Conservation (phyloP, 768 basidiomycete genomes). For the Floccularia luteovirens region DNA sequence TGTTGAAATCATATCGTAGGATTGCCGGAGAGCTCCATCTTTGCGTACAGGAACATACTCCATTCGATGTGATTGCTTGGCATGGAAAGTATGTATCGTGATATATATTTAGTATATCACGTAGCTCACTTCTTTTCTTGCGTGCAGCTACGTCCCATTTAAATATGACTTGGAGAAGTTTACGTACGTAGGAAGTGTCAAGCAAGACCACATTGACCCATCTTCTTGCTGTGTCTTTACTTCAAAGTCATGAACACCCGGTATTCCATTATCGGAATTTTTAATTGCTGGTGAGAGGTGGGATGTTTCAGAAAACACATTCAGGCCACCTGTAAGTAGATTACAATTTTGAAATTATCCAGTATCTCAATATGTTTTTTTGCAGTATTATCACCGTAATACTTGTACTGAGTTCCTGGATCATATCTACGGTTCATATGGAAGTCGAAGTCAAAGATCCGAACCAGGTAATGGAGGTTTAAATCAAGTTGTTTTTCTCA, state of each 20-base stretch:
- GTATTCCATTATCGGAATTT: constrained; percentile 55
- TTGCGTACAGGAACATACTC: constrained; percentile 55
- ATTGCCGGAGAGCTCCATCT: constrained; percentile 45
- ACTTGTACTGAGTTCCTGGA: constrained; percentile 59
- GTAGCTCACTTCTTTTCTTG: not conserved
- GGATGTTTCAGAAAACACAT: constrained; percentile 53
- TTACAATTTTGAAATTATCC: not conserved
- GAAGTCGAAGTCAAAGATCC: constrained; percentile 56
- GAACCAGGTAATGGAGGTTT: constrained; percentile 32
- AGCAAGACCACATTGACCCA: constrained; percentile 64
- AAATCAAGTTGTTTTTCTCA: not conserved
- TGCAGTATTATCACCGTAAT: constrained; percentile 65
- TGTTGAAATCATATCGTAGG: no score
- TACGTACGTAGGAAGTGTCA: constrained; percentile 53
- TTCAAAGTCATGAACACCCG: constrained; percentile 50
- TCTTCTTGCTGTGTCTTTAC: constrained; percentile 65
- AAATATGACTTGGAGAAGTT: constrained; percentile 64
- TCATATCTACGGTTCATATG: constrained; percentile 54
- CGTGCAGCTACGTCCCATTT: constrained; percentile 60
- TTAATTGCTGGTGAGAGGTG: constrained; percentile 58
- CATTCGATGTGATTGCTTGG: constrained; percentile 71
- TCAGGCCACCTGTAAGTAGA: constrained; percentile 46
- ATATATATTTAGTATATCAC: not conserved
- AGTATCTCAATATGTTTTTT: not conserved
- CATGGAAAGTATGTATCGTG: constrained; percentile 47